Evolutionary conservation across 352 stramenopile genomes (phyloP), one percentile per base, ranked within the genome.

Genomic region (Phytophthora megakarya): DNA sequence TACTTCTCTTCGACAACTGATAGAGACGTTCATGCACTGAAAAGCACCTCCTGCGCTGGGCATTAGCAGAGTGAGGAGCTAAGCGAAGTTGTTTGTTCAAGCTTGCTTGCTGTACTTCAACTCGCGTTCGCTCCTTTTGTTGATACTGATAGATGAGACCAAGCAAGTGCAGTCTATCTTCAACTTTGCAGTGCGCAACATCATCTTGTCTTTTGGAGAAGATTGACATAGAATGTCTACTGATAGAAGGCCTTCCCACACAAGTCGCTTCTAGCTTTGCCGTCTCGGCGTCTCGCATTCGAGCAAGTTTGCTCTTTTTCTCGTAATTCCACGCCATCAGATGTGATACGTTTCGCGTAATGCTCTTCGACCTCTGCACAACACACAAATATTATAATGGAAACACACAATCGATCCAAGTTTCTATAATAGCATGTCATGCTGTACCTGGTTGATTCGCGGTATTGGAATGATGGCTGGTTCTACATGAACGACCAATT

Each of bases 101-200:
- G 12, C 43, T 56, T 4, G 38, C 33, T 42, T 49, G 38, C 23
- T 59, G 50, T 18, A 60, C 40, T 15, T 76, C 48, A 5, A 67
- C 58, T 1, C 73, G 50, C 12, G 68, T 44, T 4, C 79, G 73
- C 38, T 87, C 81, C 44, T 89, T 75, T 46, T 82, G 79, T 28
- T 93, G 80, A 46, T 88, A 83, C 33, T 87, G 67, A 32, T 91
- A 91, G 40, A 89, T 90, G 23, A 88, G 50, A 1, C 81, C 84
- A 22, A 91, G 74, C 28, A 89, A 56, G 39, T 90, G 80, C 12
- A 93, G 56, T 32, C 84, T 75, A 57, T 88, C 82, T 61, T 90
- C 83, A 3, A 89, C 80, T 56, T 86, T 85, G 53, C 84, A 89
- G 1, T 66, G 70, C 21, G 75, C 75, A 26, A 91, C 54, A 12